These are phyloP conservation scores for Ramaria sp. DNA, from an alignment of 768 basidiomycete genomes.

Conservation along the genomic window DNA sequence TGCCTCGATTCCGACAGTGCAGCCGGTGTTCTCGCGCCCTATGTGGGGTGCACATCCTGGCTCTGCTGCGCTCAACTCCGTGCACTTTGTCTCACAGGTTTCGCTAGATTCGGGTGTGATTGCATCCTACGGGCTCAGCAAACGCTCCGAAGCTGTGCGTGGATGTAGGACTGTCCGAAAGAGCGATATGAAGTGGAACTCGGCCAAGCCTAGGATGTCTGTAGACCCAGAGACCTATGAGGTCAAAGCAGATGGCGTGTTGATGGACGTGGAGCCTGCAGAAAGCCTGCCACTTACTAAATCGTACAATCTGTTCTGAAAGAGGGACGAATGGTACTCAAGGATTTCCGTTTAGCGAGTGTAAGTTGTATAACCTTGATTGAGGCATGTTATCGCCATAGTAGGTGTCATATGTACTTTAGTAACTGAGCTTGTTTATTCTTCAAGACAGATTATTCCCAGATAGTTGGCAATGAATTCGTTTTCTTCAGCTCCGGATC, in stretches of 20 bases:
- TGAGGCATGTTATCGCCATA: no score
- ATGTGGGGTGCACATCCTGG: conserved; percentile 87
- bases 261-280: conserved; percentile 72
- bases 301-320: conserved; percentile 74
- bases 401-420: no score
- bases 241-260: conserved; percentile 69
- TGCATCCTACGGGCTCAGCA: conserved; percentile 56
- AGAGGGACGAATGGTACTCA: neutral
- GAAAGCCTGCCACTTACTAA: conserved; percentile 53
- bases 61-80: conserved; percentile 76
- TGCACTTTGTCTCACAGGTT: conserved; percentile 74
- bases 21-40: conserved; percentile 74
- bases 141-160: conserved; percentile 64
- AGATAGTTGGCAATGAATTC: no score
- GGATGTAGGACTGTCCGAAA: conserved; percentile 71
- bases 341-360: no score
- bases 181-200: conserved; percentile 92
- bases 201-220: conserved; percentile 64
- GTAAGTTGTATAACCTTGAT: no score
- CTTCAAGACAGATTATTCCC: no score
- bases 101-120: conserved; percentile 54
- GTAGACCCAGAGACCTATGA: conserved; percentile 93
- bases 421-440: no score
- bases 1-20: conserved; percentile 91
- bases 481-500: no score